Conservation (phyloP, 176 grass and related monocot genomes). For the Phragmites australis region DNA sequence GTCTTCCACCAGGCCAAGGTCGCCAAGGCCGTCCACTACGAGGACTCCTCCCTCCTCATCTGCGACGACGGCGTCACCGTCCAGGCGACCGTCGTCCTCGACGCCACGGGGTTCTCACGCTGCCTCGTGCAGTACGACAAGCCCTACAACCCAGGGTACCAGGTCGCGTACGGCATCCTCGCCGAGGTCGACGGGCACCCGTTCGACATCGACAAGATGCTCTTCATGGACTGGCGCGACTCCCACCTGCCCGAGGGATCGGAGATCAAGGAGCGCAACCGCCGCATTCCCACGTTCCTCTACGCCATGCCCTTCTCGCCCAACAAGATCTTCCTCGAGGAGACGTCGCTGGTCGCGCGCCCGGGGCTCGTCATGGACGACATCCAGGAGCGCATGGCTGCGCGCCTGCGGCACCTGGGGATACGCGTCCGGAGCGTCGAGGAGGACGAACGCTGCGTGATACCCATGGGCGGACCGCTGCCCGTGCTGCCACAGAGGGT, state of each 20-base stretch:
- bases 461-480: slow-evolving; percentile 90
- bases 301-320: slow-evolving; percentile 97
- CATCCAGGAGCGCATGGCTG: slow-evolving; percentile 96
- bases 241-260: slow-evolving; percentile 64
- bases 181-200: slow-evolving; percentile 93
- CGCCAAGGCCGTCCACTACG: slow-evolving; percentile 61
- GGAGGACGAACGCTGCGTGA: slow-evolving; percentile 92
- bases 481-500: slow-evolving; percentile 90
- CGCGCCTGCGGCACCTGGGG: slow-evolving; percentile 69
- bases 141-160: slow-evolving; percentile 90
- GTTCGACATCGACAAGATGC: slow-evolving; percentile 96
- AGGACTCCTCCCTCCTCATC: slow-evolving; percentile 69
- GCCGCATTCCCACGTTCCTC: slow-evolving; percentile 79
- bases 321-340: slow-evolving; percentile 88
- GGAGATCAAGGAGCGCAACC: slow-evolving; percentile 59
- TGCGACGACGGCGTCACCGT: slow-evolving; percentile 82
- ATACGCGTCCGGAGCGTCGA: slow-evolving; percentile 82
- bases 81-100: slow-evolving; percentile 73
- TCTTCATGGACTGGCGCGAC: slow-evolving; percentile 99
- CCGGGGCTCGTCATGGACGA: slow-evolving; percentile 87
- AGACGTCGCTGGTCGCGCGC: slow-evolving; percentile 88
- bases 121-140: slow-evolving; percentile 88
- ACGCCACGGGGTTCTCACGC: slow-evolving; percentile 89
- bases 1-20: slow-evolving; percentile 85
- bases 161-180: slow-evolving; percentile 93